These are phyloP conservation scores for Lycium ferocissimum DNA, from an alignment of 257 asterid genomes.

Conservation along the genomic window DNA sequence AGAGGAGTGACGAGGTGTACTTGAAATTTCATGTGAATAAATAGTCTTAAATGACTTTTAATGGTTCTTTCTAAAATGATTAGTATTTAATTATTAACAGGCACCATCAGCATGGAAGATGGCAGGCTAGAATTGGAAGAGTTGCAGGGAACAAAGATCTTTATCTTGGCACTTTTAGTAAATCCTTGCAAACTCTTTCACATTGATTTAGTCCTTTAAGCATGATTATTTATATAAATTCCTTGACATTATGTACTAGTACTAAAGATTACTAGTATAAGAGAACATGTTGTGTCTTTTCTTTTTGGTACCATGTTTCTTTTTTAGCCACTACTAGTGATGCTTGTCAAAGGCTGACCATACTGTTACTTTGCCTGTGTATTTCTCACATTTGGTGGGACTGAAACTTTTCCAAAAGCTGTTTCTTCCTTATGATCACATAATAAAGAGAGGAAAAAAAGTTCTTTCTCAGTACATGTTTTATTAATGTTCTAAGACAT, in stretches of 20 bases:
- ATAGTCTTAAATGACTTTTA: not conserved
- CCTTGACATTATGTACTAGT: not conserved
- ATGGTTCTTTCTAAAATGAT: not conserved
- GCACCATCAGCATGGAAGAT: conserved; percentile 67
- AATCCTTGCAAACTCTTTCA: not conserved
- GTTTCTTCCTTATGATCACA: conserved; percentile 29
- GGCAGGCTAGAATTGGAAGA: conserved; percentile 65
- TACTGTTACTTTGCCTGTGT: conserved; percentile 32
- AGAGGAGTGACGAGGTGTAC: conserved; percentile 57
- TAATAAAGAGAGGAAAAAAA: conserved; percentile 25
- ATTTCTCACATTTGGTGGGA: conserved; percentile 32
- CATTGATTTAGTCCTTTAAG: not conserved
- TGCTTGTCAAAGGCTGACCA: conserved; percentile 43
- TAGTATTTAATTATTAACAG: conserved; percentile 15
- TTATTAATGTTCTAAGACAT: not conserved
- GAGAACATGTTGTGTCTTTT: conserved; percentile 1
- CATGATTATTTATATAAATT: not conserved
- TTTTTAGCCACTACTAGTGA: conserved; percentile 33
- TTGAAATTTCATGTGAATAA: not conserved
- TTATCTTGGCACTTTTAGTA: conserved; percentile 62
- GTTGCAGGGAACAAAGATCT: conserved; percentile 65
- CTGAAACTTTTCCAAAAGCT: conserved; percentile 39
- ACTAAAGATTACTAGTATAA: not conserved
- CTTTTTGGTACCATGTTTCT: conserved; percentile 31
- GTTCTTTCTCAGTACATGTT: not conserved